phyloP scores from a whole-genome alignment of 2,329 filamentous ascomycete species.

The Penicillium nordicum region DNA sequence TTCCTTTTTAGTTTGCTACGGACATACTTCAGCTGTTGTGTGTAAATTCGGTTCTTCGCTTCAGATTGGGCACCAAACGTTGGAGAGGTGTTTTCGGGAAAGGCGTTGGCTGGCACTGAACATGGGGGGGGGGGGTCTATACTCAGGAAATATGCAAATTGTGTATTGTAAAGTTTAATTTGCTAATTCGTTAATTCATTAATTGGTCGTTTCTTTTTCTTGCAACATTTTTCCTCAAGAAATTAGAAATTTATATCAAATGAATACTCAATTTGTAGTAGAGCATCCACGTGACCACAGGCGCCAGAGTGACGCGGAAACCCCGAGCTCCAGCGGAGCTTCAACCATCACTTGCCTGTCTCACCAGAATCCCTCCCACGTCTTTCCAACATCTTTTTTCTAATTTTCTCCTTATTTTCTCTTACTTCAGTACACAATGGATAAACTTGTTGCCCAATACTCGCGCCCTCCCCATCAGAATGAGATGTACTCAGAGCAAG shows the following conservation, averaged over 20 bases:
- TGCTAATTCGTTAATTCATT: background rate
- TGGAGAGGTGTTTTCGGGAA: conserved; percentile 3
- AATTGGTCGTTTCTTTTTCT: background rate
- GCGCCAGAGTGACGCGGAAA: conserved; percentile 38
- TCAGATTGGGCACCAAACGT: conserved; percentile 5
- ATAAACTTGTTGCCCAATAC: conserved; percentile 89
- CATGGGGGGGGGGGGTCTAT: background rate
- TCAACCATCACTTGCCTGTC: conserved; percentile 17
- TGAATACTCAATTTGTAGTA: background rate
- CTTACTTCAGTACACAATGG: conserved; percentile 58
- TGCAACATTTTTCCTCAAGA: background rate
- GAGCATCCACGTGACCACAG: conserved; percentile 29
- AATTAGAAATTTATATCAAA: background rate
- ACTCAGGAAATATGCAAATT: conserved; percentile 14
- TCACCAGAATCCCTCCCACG: conserved; percentile 15
- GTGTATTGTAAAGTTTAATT: conserved; percentile 9
- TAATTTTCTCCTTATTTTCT: conserved; percentile 1
- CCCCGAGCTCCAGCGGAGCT: conserved; percentile 29
- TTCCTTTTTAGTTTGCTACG: conserved; percentile 4
- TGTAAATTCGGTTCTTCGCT: conserved; percentile 6
- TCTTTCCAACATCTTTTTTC: conserved; percentile 4
- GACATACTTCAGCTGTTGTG: conserved; percentile 12
- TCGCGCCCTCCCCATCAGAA: conserved; percentile 71
- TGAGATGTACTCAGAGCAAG: conserved; percentile 68
- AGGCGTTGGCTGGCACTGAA: conserved; percentile 5